Evolutionary conservation across 805 yeast species (phyloP), one percentile per base, ranked within the genome.

Genomic region (Ogataea kodamae): DNA sequence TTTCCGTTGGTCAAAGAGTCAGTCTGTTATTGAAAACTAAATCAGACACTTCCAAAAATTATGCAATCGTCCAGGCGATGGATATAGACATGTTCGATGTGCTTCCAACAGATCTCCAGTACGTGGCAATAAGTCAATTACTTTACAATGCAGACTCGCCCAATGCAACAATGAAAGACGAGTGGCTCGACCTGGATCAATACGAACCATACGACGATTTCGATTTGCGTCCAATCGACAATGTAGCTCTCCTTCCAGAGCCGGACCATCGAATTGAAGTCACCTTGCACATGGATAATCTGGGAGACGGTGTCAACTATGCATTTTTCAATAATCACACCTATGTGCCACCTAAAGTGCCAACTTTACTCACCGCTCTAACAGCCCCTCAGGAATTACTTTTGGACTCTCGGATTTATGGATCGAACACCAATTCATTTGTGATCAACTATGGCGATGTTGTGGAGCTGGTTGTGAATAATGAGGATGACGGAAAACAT

Each of bases 401-500:
- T 15, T 59, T 66, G 7, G 70, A 82, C 46, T 64, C 70, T 4
- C 54, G 62, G n/a, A 77, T 89, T 32, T 90, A 83, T 52, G 90
- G 94, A 29, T 67, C 81, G 12, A 79, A 78, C 50, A 77, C 81
- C 35, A 79, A 79, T 52, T 62, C 83, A 0, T 71, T 69, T 48
- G 68, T 86, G 2, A 61, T 87, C 14, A 72, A 74, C 37, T 53
- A 66, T 5, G 74, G 73, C 31, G 85, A 81, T 30, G 71, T 79
- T 23, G 68, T 89, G 28, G 96, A 88, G 48, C 61, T 88, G 27
- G 82, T 86, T 1, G 55, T 88, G 27, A 82, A 86, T 54, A 89
- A 88, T 54, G 69, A 67, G 50, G 96, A 88, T 56, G 78, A 90
- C 7, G 95, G 96, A 51, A 81, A 73, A 49, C 97, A 90, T 65